Conservation (phyloP, 805 yeast species). For the Tetrapisispora fleetii region DNA sequence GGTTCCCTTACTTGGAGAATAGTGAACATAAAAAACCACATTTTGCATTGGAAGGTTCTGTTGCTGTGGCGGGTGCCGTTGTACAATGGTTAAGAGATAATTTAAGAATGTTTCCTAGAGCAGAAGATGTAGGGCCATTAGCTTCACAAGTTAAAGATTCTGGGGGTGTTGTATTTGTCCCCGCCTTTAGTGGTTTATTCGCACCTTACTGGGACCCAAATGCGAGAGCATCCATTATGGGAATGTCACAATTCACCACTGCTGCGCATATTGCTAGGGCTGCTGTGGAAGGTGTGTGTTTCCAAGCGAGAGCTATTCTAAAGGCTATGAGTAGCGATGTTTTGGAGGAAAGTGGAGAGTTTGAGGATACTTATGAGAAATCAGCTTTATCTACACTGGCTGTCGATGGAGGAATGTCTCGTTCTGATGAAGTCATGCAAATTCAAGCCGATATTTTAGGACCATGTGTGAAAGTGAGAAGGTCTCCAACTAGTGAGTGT, state of each 20-base stretch:
- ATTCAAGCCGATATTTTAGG: slow-evolving; percentile 90
- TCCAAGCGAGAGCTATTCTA: slow-evolving; percentile 83
- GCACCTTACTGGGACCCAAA: slow-evolving; percentile 96
- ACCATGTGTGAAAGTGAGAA: slow-evolving; percentile 67
- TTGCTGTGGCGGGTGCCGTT: slow-evolving; percentile 91
- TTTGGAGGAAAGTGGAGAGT: slow-evolving; percentile 38
- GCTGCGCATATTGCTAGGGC: slow-evolving; percentile 89
- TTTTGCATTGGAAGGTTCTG: slow-evolving; percentile 89
- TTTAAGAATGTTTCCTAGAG: slow-evolving; percentile 66
- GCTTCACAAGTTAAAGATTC: slow-evolving; percentile 73
- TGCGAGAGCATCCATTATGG: slow-evolving; percentile 87
- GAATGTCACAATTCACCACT: slow-evolving; percentile 87
- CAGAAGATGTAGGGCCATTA: slow-evolving; percentile 83
- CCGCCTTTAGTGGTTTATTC: slow-evolving; percentile 88
- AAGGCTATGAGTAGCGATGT: slow-evolving; percentile 85
- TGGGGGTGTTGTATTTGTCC: slow-evolving; percentile 90
- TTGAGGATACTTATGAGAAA: slow-evolving; percentile 31
- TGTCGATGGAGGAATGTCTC: slow-evolving; percentile 94
- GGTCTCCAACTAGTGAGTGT: slow-evolving; percentile 80
- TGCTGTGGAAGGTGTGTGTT: slow-evolving; percentile 90
- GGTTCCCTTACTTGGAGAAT: slow-evolving; percentile 59
- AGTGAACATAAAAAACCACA: slow-evolving; percentile 44
- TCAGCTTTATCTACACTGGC: slow-evolving; percentile 48
- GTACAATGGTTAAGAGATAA: slow-evolving; percentile 93
- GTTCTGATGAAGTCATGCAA: slow-evolving; percentile 84